These are phyloP conservation scores for Monosporascus sp. DNA, from an alignment of 2,329 filamentous ascomycete species.

Conservation along the genomic window DNA sequence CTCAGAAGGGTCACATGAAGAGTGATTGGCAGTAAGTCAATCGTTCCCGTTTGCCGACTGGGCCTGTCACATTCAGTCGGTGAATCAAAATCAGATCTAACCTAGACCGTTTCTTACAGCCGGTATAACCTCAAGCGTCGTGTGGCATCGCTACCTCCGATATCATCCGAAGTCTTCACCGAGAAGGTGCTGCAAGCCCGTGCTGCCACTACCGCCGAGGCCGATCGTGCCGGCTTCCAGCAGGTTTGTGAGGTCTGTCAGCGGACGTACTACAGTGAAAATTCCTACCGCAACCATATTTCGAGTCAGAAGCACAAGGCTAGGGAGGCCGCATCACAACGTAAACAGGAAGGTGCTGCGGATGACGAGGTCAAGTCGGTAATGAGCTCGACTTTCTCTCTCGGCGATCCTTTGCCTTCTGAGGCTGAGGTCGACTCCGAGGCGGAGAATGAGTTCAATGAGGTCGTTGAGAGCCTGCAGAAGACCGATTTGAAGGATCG, in stretches of 20 bases:
- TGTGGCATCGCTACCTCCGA: constrained; percentile 82
- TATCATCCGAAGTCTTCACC: constrained; percentile 87
- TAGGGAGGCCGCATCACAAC: constrained; percentile 49
- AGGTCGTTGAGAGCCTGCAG: constrained; percentile 73
- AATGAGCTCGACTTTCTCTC: constrained; percentile 84
- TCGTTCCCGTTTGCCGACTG: constrained; percentile 1
- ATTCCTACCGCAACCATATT: constrained; percentile 89
- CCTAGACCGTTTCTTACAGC: constrained; percentile 38
- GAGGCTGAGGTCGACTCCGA: constrained; percentile 54
- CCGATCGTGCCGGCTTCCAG: constrained; percentile 84
- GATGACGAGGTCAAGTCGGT: constrained; percentile 75
- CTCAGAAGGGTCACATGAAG: constrained; percentile 94
- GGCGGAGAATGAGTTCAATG: constrained; percentile 68
- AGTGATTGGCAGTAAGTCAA: constrained; percentile 91
- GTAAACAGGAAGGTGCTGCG: constrained; percentile 32
- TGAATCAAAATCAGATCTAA: constrained; percentile 3
- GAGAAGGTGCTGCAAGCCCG: constrained; percentile 94
- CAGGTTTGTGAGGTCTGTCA: constrained; percentile 75
- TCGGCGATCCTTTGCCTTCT: constrained; percentile 68
- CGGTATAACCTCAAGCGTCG: constrained; percentile 95
- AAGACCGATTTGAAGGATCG: constrained; percentile 44
- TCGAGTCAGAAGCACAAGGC: constrained; percentile 84
- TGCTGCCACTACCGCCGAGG: constrained; percentile 75
- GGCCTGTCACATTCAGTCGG: too few relatives aligned
- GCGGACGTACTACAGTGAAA: constrained; percentile 94